These are phyloP conservation scores for Hypoxylon fuscum DNA, from an alignment of 495 filamentous ascomycete genomes.

Conservation along the genomic window DNA sequence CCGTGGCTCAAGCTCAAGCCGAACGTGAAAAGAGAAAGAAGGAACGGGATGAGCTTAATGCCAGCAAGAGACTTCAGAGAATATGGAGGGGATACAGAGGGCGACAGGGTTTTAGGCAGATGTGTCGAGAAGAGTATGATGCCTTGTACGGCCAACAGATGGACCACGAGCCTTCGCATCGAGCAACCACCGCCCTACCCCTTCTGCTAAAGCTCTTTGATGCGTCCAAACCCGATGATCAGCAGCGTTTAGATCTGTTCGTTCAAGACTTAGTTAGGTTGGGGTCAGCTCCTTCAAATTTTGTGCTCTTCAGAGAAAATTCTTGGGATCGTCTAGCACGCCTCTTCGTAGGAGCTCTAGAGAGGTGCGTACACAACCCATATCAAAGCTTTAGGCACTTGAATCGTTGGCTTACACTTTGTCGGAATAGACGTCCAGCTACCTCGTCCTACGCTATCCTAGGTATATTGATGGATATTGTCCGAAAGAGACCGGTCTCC, in stretches of 20 bases:
- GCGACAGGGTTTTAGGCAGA: slow-evolving; percentile 63
- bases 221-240: slow-evolving; percentile 43
- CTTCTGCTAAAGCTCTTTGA: slow-evolving; percentile 49
- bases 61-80: slow-evolving; percentile 77
- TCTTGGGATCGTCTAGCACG: slow-evolving; percentile 48
- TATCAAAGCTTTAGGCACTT: background rate
- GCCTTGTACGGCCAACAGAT: slow-evolving; percentile 44
- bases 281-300: slow-evolving; percentile 28
- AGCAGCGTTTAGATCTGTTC: slow-evolving; percentile 46
- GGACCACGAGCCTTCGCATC: slow-evolving; percentile 21
- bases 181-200: slow-evolving; percentile 45
- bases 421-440: slow-evolving; percentile 31
- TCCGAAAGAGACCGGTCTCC: slow-evolving; percentile 30
- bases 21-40: slow-evolving; percentile 82
- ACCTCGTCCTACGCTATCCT: slow-evolving; percentile 33
- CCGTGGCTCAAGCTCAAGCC: slow-evolving; percentile 84
- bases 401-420: slow-evolving; percentile 11
- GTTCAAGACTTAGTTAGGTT: slow-evolving; percentile 46
- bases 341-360: slow-evolving; percentile 46
- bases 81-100: slow-evolving; percentile 82
- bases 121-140: slow-evolving; percentile 77
- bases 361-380: slow-evolving; percentile 37
- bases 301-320: slow-evolving; percentile 36
- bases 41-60: slow-evolving; percentile 80
- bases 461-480: slow-evolving; percentile 20